Conservation (phyloP, 202 grass and related monocot genomes). For the Eragrostis tef region DNA sequence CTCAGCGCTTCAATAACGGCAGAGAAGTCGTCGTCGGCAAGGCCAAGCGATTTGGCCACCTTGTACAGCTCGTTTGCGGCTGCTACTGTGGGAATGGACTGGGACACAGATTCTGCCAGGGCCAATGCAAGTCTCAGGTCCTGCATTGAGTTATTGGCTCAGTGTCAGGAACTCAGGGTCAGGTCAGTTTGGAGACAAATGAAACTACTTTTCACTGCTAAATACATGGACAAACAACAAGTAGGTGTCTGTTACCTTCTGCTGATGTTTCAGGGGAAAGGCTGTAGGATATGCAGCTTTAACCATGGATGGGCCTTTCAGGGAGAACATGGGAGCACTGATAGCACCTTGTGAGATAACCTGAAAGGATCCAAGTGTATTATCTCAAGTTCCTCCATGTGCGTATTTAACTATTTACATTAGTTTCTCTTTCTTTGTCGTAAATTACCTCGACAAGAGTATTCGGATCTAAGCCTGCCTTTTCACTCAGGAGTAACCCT, state of each 20-base stretch:
- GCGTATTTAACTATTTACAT: not conserved
- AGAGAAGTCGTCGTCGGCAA: slow-evolving; percentile 75
- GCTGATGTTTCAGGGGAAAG: slow-evolving; percentile 94
- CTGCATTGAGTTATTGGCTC: slow-evolving; percentile 56
- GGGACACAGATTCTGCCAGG: slow-evolving; percentile 77
- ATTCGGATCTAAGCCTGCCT: slow-evolving; percentile 76
- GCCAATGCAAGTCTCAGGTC: slow-evolving; percentile 81
- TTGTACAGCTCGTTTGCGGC: slow-evolving; percentile 89
- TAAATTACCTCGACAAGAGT: slow-evolving; percentile 73
- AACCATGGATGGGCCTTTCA: slow-evolving; percentile 94
- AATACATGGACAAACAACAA: slow-evolving; percentile 1
- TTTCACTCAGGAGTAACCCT: slow-evolving; percentile 81
- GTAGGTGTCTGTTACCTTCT: slow-evolving; percentile 61
- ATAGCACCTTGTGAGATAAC: slow-evolving; percentile 93
- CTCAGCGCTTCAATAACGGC: slow-evolving; percentile 81
- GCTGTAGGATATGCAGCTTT: slow-evolving; percentile 78
- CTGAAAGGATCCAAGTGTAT: slow-evolving; percentile 51
- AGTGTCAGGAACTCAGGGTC: too few species aligned
- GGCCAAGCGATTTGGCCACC: slow-evolving; percentile 68
- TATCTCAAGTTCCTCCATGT: slow-evolving; percentile 26
- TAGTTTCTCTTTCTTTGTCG: slow-evolving; percentile 3
- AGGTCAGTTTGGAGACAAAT: slow-evolving; percentile 35
- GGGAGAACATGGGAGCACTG: slow-evolving; percentile 82
- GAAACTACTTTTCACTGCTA: slow-evolving; percentile 25
- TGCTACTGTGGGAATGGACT: slow-evolving; percentile 78